phyloP scores from a whole-genome alignment of 2,329 filamentous ascomycete genomes.

The Fusarium sp. region DNA sequence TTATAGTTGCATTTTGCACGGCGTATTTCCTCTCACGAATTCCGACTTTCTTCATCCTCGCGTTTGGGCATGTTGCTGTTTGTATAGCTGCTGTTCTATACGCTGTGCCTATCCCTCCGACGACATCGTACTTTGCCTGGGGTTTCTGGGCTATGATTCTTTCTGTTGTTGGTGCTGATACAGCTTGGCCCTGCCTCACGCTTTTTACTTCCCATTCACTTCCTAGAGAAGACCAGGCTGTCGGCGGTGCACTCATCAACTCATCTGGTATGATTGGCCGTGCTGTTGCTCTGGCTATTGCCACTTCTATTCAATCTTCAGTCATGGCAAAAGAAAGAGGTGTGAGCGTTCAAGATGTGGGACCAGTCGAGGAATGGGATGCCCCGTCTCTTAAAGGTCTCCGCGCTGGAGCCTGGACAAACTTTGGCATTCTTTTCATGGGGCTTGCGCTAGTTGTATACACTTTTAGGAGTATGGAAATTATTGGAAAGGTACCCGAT shows the following conservation, averaged over 20 bases:
- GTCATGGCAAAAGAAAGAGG: constrained; percentile 66
- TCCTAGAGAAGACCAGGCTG: constrained; percentile 72
- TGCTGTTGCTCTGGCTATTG: constrained; percentile 74
- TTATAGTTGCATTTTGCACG: constrained; percentile 68
- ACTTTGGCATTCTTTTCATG: constrained; percentile 61
- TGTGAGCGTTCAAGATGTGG: constrained; percentile 60
- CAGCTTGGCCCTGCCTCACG: constrained; percentile 73
- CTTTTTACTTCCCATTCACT: constrained; percentile 75
- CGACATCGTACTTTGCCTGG: constrained; percentile 75
- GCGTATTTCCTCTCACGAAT: constrained; percentile 69
- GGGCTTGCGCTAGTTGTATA: constrained; percentile 61
- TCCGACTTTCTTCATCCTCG: constrained; percentile 69
- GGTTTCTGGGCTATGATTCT: constrained; percentile 76
- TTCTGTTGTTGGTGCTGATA: constrained; percentile 75
- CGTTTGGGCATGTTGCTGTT: constrained; percentile 69
- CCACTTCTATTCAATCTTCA: constrained; percentile 73
- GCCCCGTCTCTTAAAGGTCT: constrained; percentile 62
- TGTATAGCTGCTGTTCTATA: constrained; percentile 71
- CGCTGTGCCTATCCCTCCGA: constrained; percentile 71
- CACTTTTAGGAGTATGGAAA: constrained; percentile 65
- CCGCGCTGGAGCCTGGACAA: constrained; percentile 65
- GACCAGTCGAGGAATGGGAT: constrained; percentile 60
- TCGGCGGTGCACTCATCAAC: constrained; percentile 77
- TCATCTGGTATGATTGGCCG: constrained; percentile 74
- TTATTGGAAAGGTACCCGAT: constrained; percentile 60